Evolutionary conservation across 2,329 filamentous ascomycete species (phyloP).

Genomic region (Biscogniauxia mediterranea): DNA sequence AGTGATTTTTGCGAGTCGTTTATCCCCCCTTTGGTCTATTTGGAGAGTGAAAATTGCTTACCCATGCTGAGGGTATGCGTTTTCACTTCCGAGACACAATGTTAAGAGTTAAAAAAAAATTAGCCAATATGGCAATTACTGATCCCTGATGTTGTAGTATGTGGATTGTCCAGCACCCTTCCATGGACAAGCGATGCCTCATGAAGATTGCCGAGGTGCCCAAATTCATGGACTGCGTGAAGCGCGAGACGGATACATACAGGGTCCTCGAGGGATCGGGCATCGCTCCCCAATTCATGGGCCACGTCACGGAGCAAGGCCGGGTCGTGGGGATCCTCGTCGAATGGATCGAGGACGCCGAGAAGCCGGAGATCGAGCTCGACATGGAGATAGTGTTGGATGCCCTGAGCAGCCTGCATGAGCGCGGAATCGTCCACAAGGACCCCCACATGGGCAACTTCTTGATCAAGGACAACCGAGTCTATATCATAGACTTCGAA

Average conservation of each 20-base stretch:
- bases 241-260: conserved; percentile 4
- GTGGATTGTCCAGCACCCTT: background rate
- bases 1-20: too few relatives aligned
- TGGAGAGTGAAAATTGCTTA: too few relatives aligned
- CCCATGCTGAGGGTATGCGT: too few relatives aligned
- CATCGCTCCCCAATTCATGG: conserved; percentile 6
- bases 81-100: too few relatives aligned
- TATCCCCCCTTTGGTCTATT: too few relatives aligned
- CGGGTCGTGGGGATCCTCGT: conserved; percentile 3
- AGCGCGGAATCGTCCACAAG: background rate
- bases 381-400: background rate
- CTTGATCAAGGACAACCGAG: background rate
- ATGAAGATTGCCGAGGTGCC: conserved; percentile 7
- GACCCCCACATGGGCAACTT: background rate
- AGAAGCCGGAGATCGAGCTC: background rate
- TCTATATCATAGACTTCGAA: background rate
- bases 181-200: background rate
- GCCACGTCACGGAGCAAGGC: conserved; percentile 6
- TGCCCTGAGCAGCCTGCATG: background rate
- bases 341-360: conserved; percentile 1
- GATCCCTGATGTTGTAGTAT: too few relatives aligned
- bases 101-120: too few relatives aligned
- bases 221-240: background rate
- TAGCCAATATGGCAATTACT: too few relatives aligned
- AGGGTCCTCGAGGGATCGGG: conserved; percentile 1